phyloP scores from a whole-genome alignment of 2,329 filamentous ascomycete genomes.

The Fusarium continuum region DNA sequence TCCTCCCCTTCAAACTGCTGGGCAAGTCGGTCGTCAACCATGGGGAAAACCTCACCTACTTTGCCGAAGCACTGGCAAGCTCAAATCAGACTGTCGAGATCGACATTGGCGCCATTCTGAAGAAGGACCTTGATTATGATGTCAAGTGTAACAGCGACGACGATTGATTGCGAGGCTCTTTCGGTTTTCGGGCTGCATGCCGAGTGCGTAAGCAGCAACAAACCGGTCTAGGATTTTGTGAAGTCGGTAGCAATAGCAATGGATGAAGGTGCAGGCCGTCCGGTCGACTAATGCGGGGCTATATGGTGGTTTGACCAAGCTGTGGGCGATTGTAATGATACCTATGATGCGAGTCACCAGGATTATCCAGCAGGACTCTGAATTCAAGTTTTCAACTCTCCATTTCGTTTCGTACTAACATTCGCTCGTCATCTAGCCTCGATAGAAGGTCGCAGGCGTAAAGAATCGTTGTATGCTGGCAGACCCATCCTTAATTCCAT shows the following conservation, averaged over 20 bases:
- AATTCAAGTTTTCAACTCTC: constrained; percentile 25
- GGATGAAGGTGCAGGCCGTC: background rate
- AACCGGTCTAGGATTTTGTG: background rate
- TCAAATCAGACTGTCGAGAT: constrained; percentile 63
- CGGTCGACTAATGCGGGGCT: constrained; percentile 25
- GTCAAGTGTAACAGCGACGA: constrained; percentile 35
- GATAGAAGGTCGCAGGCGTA: background rate
- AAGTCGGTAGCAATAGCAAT: background rate
- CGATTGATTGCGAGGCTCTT: constrained; percentile 1
- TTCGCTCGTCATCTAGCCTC: constrained; percentile 1
- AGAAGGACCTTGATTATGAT: constrained; percentile 44
- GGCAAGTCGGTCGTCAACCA: constrained; percentile 62
- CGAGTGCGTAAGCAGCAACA: background rate
- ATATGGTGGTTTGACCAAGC: constrained; percentile 24
- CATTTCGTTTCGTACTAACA: constrained; percentile 1
- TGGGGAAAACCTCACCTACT: constrained; percentile 65
- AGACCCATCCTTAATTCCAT: constrained; percentile 42
- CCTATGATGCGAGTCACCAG: constrained; percentile 40
- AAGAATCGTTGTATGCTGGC: background rate
- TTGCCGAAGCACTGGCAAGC: constrained; percentile 61
- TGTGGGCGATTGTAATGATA: constrained; percentile 47
- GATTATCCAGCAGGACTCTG: constrained; percentile 18
- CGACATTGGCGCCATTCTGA: constrained; percentile 58
- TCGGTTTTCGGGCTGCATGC: background rate
- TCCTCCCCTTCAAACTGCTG: constrained; percentile 64